Conservation (phyloP, 1,284 basidiomycete genomes). For the Pseudozyma pruni region DNA sequence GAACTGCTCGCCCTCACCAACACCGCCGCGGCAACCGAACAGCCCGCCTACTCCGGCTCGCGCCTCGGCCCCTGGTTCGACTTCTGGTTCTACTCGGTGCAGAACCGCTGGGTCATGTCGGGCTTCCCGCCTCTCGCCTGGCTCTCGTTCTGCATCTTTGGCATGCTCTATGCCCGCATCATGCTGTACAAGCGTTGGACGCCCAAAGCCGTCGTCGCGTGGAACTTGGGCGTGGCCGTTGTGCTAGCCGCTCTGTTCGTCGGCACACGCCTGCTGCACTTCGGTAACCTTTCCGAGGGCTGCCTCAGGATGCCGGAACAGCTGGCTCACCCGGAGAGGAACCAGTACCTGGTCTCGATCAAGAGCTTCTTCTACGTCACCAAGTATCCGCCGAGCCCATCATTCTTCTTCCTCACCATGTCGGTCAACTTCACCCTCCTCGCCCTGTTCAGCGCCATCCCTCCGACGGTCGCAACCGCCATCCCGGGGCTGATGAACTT, state of each 20-base stretch:
- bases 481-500: conserved; percentile 39
- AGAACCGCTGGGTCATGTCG: conserved; percentile 35
- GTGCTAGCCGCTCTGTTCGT: conserved; percentile 46
- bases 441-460: conserved; percentile 42
- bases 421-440: conserved; percentile 49
- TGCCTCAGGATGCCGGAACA: conserved; percentile 45
- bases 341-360: conserved; percentile 48
- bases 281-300: conserved; percentile 52
- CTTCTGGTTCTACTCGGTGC: conserved; percentile 45
- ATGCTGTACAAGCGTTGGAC: conserved; percentile 32
- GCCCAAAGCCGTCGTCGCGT: conserved; percentile 6
- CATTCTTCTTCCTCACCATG: conserved; percentile 49
- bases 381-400: conserved; percentile 55
- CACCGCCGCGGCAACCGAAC: not conserved
- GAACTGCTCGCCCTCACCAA: conserved; percentile 10
- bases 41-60: conserved; percentile 1
- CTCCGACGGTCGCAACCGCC: conserved; percentile 1
- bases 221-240: conserved; percentile 17
- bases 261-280: conserved; percentile 46
- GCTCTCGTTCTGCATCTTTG: conserved; percentile 55
- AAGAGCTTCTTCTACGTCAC: conserved; percentile 56
- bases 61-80: conserved; percentile 39
- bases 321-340: conserved; percentile 10
- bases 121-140: conserved; percentile 58
- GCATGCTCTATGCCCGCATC: conserved; percentile 51